Evolutionary conservation across 78 protist species (phyloP), one percentile per base, ranked within the genome.

Genomic region (Planoprotostelium fungivorum): DNA sequence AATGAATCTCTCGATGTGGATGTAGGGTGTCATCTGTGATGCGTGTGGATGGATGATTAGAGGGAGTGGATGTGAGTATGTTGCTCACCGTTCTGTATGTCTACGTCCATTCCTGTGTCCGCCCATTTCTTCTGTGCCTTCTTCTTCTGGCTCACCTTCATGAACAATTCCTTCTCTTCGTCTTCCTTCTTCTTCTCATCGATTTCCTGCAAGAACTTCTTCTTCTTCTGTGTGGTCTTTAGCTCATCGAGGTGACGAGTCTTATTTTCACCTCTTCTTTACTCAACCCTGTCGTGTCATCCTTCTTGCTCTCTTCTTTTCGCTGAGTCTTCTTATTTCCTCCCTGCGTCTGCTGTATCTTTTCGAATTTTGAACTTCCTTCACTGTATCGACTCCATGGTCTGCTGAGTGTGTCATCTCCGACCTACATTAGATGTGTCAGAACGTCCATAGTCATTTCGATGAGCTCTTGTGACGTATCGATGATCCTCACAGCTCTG

Each of bases 371-470:
- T 0, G 96, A 90, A 34, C 94, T 89, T 29, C 97, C 98, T 35
- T 86, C 36, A 0, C 96, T 86, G 91, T 97, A 89, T 36, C 88
- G 83, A 37, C 94, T 88, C 98, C 98, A 97, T 29, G 97, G 97
- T 63, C 97, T 93, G 5, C 63, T 38, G 28, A 95, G 83, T 34
- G 28, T 5, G 29, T 1, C 83, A 85, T 92, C 91, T 1, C 95
- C 95, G 16, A 85, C 86, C 90, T 87, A 84, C 16, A 35, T n/a
- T 34, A 86, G 37, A n/a, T n/a, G n/a, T n/a, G n/a, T n/a, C n/a
- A n/a, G n/a, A n/a, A n/a, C n/a, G n/a, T 51, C 16, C 73, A 25
- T 51, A 16, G 73, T 51, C 73, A 51, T 36, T 51, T 51, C 31
- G 73, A 51, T 16, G 16, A 51, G 5, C 73, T 51, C 5, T 16